Evolutionary conservation across 345 rosid species (phyloP).

Genomic region (Eucalyptus sideroxylon): DNA sequence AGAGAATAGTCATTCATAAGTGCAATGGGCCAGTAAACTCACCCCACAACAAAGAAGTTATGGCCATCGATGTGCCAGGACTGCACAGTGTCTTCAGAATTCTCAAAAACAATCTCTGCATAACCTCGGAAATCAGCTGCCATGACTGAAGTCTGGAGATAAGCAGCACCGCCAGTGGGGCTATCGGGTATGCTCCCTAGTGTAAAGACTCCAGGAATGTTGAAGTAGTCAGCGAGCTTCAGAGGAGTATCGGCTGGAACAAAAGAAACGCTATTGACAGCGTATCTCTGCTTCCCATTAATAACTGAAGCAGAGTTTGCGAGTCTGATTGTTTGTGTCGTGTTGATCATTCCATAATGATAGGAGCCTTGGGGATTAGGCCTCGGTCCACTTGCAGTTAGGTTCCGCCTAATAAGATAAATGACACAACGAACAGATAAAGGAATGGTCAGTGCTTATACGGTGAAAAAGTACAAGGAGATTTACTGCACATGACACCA

Average conservation of each 20-base stretch:
- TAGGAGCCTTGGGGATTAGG: constrained; percentile 93
- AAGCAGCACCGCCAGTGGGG: constrained; percentile 51
- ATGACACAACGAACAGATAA: not conserved
- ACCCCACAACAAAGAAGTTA: constrained; percentile 87
- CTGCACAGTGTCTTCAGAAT: constrained; percentile 58
- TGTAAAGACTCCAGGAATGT: constrained; percentile 62
- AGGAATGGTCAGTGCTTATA: not conserved
- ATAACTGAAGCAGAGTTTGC: constrained; percentile 60
- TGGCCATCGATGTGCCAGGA: constrained; percentile 92
- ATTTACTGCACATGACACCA: not conserved
- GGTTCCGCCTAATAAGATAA: constrained; percentile 36
- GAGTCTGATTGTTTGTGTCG: constrained; percentile 40
- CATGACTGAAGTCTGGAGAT: constrained; percentile 83
- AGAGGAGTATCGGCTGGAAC: constrained; percentile 75
- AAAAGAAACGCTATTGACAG: constrained; percentile 77
- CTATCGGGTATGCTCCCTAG: constrained; percentile 53
- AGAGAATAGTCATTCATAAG: not conserved
- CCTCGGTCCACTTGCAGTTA: constrained; percentile 77
- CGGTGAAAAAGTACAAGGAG: not conserved
- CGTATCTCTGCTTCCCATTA: constrained; percentile 71
- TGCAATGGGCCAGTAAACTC: not conserved
- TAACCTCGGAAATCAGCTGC: constrained; percentile 55
- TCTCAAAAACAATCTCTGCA: constrained; percentile 69
- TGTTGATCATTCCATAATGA: constrained; percentile 79
- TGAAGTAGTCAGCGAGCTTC: constrained; percentile 77